Conservation (phyloP, 2,329 filamentous ascomycete genomes). For the Hypoxylon sp. region DNA sequence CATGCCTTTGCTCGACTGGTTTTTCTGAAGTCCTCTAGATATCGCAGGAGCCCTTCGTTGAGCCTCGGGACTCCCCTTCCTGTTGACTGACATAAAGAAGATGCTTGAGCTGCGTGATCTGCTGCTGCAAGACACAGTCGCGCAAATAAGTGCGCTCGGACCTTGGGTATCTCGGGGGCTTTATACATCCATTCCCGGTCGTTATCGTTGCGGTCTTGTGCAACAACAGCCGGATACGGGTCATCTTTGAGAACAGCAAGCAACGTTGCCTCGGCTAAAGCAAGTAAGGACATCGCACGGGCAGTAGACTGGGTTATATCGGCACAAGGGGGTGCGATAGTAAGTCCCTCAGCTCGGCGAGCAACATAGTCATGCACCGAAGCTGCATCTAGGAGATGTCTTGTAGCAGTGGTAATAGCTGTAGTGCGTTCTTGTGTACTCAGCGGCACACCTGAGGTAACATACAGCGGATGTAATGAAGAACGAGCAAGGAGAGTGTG, state of each 20-base stretch:
- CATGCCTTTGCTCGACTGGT: slow-evolving; percentile 87
- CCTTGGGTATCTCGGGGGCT: slow-evolving; percentile 86
- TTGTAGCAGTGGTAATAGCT: slow-evolving; percentile 80
- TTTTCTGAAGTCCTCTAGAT: slow-evolving; percentile 79
- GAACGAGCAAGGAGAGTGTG: slow-evolving; percentile 79
- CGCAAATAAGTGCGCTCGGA: slow-evolving; percentile 88
- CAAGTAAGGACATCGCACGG: slow-evolving; percentile 72
- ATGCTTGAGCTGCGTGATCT: slow-evolving; percentile 85
- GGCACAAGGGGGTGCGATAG: slow-evolving; percentile 60
- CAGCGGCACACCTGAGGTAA: slow-evolving; percentile 70
- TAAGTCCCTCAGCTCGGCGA: slow-evolving; percentile 63
- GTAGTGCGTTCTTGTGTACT: slow-evolving; percentile 75
- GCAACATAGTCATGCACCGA: slow-evolving; percentile 81
- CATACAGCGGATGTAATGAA: slow-evolving; percentile 80
- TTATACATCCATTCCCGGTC: slow-evolving; percentile 98
- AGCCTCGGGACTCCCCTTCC: slow-evolving; percentile 63
- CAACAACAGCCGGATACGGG: slow-evolving; percentile 85
- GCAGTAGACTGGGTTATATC: slow-evolving; percentile 68
- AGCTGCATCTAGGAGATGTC: slow-evolving; percentile 81
- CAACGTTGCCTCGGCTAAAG: slow-evolving; percentile 88
- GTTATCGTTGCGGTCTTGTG: slow-evolving; percentile 83
- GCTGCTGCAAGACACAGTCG: slow-evolving; percentile 88
- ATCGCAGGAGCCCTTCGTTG: slow-evolving; percentile 75
- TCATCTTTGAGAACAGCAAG: slow-evolving; percentile 94
- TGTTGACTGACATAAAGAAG: slow-evolving; percentile 62